Evolutionary conservation across 768 basidiomycete genomes (phyloP), one percentile per base, ranked within the genome.

Genomic region (Mycena capillaripes): DNA sequence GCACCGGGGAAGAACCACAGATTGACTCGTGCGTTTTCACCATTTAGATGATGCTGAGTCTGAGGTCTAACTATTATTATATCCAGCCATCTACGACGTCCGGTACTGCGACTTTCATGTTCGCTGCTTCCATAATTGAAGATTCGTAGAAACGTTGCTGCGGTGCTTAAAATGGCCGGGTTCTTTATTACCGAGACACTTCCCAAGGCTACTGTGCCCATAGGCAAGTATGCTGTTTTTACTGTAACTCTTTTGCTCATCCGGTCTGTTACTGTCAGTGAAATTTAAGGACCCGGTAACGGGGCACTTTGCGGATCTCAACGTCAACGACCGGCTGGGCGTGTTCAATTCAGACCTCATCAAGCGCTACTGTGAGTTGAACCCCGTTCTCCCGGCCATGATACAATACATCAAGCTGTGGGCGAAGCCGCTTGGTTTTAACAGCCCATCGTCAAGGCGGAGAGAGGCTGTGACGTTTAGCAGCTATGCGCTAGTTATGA

Each of bases 261-360:
- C 25, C 25, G 36, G 17, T n/a, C 23, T 27, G 44, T 11, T 74
- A n/a, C n/a, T n/a, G 38, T 16, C 38, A 91, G 91, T 91, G 34
- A 89, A 87, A 74, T 88, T 88, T 71, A 75, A 56, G n/a, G 88
- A 91, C 71, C 82, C 79, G 0, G n/a, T 11, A 2, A 86, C 85
- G 0, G 77, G 78, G 19, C 69, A 89, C 25, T 66, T 83, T 0
- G 86, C 88, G 69, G 91, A 92, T 71, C 80, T 93, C 73, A 91
- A 91, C 75, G 83, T 91, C 67, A 93, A 94, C 76, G 86, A 90
- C 32, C 88, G 86, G 8, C 82, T 92, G 1, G 92, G 92, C 1
- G 65, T 86, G 3, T 69, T 82, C 40, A 91, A 89, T 71, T 89
- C 91, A 0, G 69, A 80, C 5, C 79, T 93, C 62, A 80, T 93